Conservation (phyloP, 371 early-diverging fungal genomes). For the Thermomucor indicae-seudaticae region DNA sequence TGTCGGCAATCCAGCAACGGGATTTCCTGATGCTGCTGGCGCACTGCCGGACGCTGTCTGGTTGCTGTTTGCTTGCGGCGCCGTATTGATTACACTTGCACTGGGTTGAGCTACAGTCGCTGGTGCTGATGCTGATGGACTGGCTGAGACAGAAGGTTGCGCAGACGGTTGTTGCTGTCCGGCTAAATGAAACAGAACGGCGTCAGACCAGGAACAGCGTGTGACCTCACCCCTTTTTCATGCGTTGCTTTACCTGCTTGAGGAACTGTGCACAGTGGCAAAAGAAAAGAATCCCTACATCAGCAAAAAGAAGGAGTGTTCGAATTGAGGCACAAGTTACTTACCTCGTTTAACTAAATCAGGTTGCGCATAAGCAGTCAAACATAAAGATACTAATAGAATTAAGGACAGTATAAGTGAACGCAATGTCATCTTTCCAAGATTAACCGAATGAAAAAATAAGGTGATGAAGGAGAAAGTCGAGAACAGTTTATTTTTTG, state of each 20-base stretch:
- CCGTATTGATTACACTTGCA: background rate
- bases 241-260: background rate
- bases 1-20: slow-evolving; percentile 31
- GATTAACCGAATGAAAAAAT: background rate
- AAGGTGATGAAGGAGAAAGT: background rate
- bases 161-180: background rate
- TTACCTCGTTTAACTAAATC: background rate
- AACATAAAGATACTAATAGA: background rate
- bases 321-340: background rate
- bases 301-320: no score
- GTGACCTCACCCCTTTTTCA: background rate
- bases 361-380: background rate
- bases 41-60: background rate
- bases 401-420: background rate
- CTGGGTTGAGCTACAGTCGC: background rate
- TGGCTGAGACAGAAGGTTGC: background rate
- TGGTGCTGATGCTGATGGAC: background rate
- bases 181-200: background rate
- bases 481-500: no score
- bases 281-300: no score
- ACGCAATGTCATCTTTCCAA: background rate
- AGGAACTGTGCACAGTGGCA: background rate
- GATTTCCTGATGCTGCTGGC: background rate
- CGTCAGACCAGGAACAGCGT: background rate
- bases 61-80: background rate